Conservation (phyloP, 208 protist species). For the Leishmania major region DNA sequence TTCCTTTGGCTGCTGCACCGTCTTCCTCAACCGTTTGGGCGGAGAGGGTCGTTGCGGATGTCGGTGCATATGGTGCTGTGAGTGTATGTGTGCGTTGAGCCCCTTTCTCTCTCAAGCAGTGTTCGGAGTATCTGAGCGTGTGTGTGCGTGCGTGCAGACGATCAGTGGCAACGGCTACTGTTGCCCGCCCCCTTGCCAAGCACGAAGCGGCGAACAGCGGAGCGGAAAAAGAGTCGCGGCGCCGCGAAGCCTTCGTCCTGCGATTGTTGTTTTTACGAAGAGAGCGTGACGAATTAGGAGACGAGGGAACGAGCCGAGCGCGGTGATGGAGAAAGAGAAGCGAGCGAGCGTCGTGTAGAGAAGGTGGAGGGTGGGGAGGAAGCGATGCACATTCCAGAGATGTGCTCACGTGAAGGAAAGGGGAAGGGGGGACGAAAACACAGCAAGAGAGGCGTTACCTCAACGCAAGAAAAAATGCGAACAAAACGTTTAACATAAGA, state of each 20-base stretch:
- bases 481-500: not conserved
- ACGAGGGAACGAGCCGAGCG: not conserved
- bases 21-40: not conserved
- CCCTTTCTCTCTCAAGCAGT: not conserved
- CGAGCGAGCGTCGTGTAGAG: not conserved
- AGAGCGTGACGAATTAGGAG: not conserved
- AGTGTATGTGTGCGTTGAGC: not conserved
- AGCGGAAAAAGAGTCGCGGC: not conserved
- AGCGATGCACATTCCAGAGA: not conserved
- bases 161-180: not conserved
- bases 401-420: not conserved
- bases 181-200: not conserved
- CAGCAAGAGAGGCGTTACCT: not conserved
- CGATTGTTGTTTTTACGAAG: not conserved
- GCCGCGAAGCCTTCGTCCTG: not conserved
- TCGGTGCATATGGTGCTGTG: not conserved
- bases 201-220: not conserved
- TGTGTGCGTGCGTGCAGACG: not conserved
- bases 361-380: not conserved
- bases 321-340: not conserved
- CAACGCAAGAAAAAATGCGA: not conserved
- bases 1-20: not conserved
- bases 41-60: not conserved
- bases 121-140: not conserved
- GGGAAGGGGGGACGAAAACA: not conserved